Evolutionary conservation across 2,329 filamentous ascomycete genomes (phyloP), one percentile per base, ranked within the genome.

Genomic region (Hysterium pulicare): DNA sequence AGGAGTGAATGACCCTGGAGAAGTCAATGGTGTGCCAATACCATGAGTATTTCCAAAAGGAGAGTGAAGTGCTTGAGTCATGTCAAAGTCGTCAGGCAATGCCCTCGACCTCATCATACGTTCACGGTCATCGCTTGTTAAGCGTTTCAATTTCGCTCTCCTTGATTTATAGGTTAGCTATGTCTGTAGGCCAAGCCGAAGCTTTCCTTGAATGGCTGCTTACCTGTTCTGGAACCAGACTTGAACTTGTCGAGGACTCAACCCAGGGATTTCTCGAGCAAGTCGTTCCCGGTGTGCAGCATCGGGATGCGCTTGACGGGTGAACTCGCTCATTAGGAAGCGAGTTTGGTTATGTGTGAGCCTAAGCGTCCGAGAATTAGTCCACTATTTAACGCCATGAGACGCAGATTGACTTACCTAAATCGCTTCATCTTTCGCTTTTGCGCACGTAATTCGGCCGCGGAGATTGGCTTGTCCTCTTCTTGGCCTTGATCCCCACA

Each of bases 141-240:
- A 67, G 46, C 79, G 71, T 68, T 82, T 82, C 47, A 82, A 66
- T 62, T 82, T 82, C 15, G 79, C 79, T 57, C 79, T 68, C 63
- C 79, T 82, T 33, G 23, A 8, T 19, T 3, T 19, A 32, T 3
- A 43, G 31, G n/a, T 19, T 32, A 15, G 21, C 9, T 31, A 15
- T 34, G 7, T 34, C 32, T 7, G 15, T 21, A 8, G 7, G 8
- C n/a, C 7, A 7, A 8, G 15, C 15, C 32, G 30, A 24, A 30
- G 31, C 24, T 46, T 50, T 45, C 55, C 47, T 43, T 36, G 35
- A 8, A 8, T 21, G 20, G 22, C 28, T 41, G 60, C 77, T 56
- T 78, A 95, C 90, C 90, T 82, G 69, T 97, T 97, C 69, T 97
- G 90, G 69, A 97, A 97, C 91, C 90, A 97, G 38, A 97, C 90